These are phyloP conservation scores for Papiliotrema flavescens DNA, from an alignment of 1,284 basidiomycete species.

Conservation along the genomic window DNA sequence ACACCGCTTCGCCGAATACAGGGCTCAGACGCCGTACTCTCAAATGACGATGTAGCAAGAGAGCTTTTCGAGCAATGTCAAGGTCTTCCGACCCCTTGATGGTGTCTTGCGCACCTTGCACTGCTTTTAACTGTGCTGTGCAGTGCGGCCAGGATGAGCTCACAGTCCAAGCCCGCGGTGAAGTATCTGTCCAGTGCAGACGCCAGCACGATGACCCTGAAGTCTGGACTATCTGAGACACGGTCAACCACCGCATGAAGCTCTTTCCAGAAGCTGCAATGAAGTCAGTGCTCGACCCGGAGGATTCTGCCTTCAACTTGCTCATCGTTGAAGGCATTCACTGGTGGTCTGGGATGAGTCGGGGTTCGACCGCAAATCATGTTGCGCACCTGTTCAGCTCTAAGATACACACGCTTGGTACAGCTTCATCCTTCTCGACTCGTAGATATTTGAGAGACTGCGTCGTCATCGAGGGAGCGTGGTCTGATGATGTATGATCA, in stretches of 20 bases:
- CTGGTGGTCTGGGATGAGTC: conserved; percentile 56
- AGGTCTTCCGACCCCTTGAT: conserved; percentile 17
- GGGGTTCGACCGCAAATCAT: background rate
- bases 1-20: background rate
- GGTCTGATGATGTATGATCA: too few species aligned
- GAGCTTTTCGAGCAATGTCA: conserved; percentile 59
- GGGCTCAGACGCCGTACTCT: conserved; percentile 49
- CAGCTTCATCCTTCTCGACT: too few species aligned
- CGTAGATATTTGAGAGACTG: too few species aligned
- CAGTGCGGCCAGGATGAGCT: conserved; percentile 34
- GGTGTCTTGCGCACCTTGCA: conserved; percentile 15
- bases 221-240: conserved; percentile 57
- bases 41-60: conserved; percentile 55
- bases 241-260: conserved; percentile 62
- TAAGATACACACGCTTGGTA: conserved; percentile 40
- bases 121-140: background rate
- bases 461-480: too few species aligned
- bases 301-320: conserved; percentile 28
- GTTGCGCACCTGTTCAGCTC: conserved; percentile 45
- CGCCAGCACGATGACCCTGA: conserved; percentile 68
- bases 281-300: background rate
- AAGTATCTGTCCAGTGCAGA: conserved; percentile 68
- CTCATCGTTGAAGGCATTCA: conserved; percentile 70
- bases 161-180: conserved; percentile 76
- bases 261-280: conserved; percentile 66